Conservation (phyloP, 306 rosid species). For the Sphenostylis stenocarpa region DNA sequence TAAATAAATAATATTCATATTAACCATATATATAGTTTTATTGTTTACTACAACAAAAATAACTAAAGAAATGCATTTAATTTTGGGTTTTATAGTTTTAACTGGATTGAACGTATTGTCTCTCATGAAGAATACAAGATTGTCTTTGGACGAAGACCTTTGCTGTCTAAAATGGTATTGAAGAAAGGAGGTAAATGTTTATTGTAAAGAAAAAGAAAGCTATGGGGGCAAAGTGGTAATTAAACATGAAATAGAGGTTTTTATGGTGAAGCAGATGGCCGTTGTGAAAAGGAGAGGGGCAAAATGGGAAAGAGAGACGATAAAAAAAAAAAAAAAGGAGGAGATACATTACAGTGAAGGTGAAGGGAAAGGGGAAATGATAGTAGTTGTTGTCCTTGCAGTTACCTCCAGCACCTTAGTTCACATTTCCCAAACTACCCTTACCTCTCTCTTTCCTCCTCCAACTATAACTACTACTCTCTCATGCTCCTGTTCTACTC, state of each 20-base stretch:
- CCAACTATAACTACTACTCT: slow-evolving; percentile 37
- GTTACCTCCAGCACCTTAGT: slow-evolving; percentile 17
- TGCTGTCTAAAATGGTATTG: too few species aligned
- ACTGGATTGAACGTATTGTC: too few species aligned
- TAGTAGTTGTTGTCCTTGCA: slow-evolving; percentile 31
- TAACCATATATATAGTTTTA: too few species aligned
- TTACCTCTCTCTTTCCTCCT: slow-evolving; percentile 23
- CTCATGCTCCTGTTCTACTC: slow-evolving; percentile 17
- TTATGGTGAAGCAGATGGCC: not conserved
- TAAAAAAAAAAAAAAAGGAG: slow-evolving; percentile 30
- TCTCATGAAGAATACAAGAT: too few species aligned
- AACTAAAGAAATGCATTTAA: too few species aligned
- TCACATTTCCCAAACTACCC: slow-evolving; percentile 33
- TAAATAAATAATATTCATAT: too few species aligned
- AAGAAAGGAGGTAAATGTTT: too few species aligned
- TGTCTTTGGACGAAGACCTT: too few species aligned
- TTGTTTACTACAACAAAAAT: too few species aligned
- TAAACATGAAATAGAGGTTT: not conserved
- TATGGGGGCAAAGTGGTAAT: not conserved
- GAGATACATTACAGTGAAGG: slow-evolving; percentile 37
- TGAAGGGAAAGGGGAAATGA: slow-evolving; percentile 38
- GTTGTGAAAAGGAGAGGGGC: slow-evolving; percentile 33
- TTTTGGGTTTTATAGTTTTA: too few species aligned
- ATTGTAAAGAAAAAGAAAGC: too few species aligned
- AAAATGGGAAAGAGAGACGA: slow-evolving; percentile 4